Conservation (phyloP, 2,329 filamentous ascomycete species). For the Cadophora sp. region DNA sequence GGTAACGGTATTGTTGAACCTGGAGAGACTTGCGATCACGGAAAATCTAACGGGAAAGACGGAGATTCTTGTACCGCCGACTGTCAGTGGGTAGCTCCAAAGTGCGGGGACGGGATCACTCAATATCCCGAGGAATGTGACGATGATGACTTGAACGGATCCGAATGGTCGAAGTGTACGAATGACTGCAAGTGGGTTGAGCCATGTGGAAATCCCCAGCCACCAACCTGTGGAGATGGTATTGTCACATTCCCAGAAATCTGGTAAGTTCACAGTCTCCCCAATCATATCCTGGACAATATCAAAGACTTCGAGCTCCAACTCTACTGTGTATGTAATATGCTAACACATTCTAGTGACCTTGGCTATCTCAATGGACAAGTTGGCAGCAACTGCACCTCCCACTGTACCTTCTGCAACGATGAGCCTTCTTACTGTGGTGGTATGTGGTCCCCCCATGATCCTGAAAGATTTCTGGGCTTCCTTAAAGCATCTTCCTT, state of each 20-base stretch:
- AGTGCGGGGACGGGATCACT: constrained; percentile 23
- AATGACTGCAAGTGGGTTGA: constrained; percentile 23
- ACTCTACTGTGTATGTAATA: no score
- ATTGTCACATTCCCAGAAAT: constrained; percentile 10
- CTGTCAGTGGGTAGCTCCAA: constrained; percentile 21
- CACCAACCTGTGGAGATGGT: constrained; percentile 21
- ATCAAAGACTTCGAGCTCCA: no score
- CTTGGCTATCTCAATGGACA: constrained; percentile 18
- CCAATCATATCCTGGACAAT: no score
- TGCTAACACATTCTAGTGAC: neutral
- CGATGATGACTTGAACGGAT: constrained; percentile 25
- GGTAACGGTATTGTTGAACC: constrained; percentile 18
- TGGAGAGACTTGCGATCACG: constrained; percentile 19
- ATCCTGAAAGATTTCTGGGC: no score
- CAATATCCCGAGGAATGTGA: constrained; percentile 24
- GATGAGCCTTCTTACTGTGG: constrained; percentile 17
- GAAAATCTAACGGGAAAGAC: constrained; percentile 10
- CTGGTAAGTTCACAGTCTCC: neutral
- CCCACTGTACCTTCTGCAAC: constrained; percentile 18
- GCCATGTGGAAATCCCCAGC: constrained; percentile 21
- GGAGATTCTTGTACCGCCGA: constrained; percentile 12
- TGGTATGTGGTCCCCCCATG: neutral
- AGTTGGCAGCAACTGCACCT: constrained; percentile 21
- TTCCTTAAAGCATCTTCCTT: neutral
- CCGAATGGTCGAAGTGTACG: constrained; percentile 16